Conservation (phyloP, 306 rosid species). For the Erythrophleum fordii region DNA sequence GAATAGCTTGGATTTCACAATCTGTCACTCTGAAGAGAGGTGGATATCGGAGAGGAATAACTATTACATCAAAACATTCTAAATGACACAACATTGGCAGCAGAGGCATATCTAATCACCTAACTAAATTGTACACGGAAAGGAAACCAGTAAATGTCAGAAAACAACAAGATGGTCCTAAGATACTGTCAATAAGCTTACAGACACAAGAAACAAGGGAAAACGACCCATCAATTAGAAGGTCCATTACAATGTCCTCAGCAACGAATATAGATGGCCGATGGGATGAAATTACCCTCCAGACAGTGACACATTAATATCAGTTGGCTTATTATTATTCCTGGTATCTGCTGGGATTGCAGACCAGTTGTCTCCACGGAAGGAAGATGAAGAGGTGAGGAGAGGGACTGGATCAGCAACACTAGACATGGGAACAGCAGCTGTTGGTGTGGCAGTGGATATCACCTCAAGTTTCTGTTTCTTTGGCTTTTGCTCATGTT, state of each 20-base stretch:
- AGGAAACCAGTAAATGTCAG: not conserved
- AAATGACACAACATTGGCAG: not conserved
- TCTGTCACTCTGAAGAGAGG: constrained; percentile 1
- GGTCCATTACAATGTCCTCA: not conserved
- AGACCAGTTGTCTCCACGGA: constrained; percentile 5
- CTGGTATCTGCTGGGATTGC: not conserved
- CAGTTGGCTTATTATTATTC: constrained; percentile 12
- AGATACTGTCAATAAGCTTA: constrained; percentile 10
- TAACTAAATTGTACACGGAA: constrained; percentile 19
- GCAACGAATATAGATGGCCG: not conserved
- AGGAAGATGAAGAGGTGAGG: constrained; percentile 16
- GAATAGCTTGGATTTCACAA: constrained; percentile 14
- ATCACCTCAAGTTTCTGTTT: constrained; percentile 21
- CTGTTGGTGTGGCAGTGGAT: constrained; percentile 4
- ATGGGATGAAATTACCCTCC: not conserved
- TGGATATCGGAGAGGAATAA: too few species aligned
- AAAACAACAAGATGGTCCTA: not conserved
- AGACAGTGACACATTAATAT: constrained; percentile 11
- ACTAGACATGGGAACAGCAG: constrained; percentile 9
- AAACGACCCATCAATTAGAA: not conserved
- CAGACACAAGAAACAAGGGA: constrained; percentile 5
- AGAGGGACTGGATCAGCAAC: constrained; percentile 10
- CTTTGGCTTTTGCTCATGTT: constrained; percentile 22
- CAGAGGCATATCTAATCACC: not conserved
- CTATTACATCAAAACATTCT: constrained; percentile 8